Evolutionary conservation across 2,329 filamentous ascomycete genomes (phyloP), one percentile per base, ranked within the genome.

Genomic region (Talaromyces islandicus): DNA sequence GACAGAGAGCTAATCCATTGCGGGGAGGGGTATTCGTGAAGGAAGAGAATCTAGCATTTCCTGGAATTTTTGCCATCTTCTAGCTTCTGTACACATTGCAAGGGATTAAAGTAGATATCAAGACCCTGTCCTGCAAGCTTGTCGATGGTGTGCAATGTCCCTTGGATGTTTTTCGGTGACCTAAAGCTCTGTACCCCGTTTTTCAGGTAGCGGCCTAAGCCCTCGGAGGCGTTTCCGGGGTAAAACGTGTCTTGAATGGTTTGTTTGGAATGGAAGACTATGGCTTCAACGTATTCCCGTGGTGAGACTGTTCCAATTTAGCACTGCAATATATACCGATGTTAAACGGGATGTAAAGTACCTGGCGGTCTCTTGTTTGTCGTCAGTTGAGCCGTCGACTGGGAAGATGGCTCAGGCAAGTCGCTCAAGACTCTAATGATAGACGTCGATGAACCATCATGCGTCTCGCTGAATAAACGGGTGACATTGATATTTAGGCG

Each of bases 1-100:
- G 54, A 27, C 35, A 41, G 32, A 56, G 25, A n/a, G 54, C 32
- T 56, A 25, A 56, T 35, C 54, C 54, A 56, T 43, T 56, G 32
- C 10, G 54, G 19, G 14, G 54, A 41, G 17, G 54, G 54, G 32
- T 56, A 56, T 25, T 35, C 54, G n/a, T 35, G 19, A 7, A 56
- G 12, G 17, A 56, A 56, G 7, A 56, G 32, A 41, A 56, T 25
- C 2, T 56, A 35, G n/a, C 32, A 46, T 56, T 43, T 56, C 32
- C 25, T 25, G 19, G 35, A 41, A 43, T 35, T 56, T 24, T 56
- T 43, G 21, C 27, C 32, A 19, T 48, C 43, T 7, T 48, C 43
- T 21, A 48, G 43, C 43, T 48, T 48, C 24, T 11, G n/a, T 10
- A 7, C 43, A 48, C 19, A 48, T 48, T 48, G 43, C 43, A 17